Conservation (phyloP, 805 yeast species). For the Wickerhamomyces rabaulensis region DNA sequence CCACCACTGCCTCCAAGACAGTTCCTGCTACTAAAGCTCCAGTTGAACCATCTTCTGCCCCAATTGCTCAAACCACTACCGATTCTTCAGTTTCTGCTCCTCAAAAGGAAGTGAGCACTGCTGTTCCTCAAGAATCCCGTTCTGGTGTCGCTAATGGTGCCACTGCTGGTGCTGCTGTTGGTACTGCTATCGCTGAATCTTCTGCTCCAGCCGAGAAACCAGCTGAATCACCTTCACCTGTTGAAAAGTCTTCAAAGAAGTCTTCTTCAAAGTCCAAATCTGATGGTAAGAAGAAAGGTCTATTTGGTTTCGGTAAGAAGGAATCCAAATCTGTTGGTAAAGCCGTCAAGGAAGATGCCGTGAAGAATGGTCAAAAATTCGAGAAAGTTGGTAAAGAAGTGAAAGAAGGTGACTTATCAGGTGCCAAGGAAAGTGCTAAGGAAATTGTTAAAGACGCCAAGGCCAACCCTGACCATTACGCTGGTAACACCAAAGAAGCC, state of each 20-base stretch:
- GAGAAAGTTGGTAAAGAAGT: constrained; percentile 13
- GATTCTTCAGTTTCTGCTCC: constrained; percentile 1
- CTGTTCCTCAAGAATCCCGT: background rate
- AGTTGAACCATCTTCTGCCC: background rate
- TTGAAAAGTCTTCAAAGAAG: background rate
- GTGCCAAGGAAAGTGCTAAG: constrained; percentile 4
- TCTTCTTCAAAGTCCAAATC: background rate
- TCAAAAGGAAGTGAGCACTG: constrained; percentile 1
- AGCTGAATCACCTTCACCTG: background rate
- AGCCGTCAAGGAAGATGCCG: constrained; percentile 8
- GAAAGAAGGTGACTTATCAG: constrained; percentile 8
- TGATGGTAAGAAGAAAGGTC: constrained; percentile 1
- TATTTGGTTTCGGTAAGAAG: constrained; percentile 8
- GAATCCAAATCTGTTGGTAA: constrained; percentile 6
- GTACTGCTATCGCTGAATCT: background rate
- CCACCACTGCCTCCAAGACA: constrained; percentile 18
- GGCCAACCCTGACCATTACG: constrained; percentile 7
- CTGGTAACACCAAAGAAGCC: constrained; percentile 8
- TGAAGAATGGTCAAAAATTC: constrained; percentile 17
- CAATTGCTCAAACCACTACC: background rate
- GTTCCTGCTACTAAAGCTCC: constrained; percentile 10
- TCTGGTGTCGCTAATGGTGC: constrained; percentile 8
- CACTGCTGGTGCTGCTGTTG: constrained; percentile 1
- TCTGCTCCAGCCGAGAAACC: background rate
- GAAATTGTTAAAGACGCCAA: constrained; percentile 5